phyloP scores from a whole-genome alignment of 306 rosid species.

The Senna tora region DNA sequence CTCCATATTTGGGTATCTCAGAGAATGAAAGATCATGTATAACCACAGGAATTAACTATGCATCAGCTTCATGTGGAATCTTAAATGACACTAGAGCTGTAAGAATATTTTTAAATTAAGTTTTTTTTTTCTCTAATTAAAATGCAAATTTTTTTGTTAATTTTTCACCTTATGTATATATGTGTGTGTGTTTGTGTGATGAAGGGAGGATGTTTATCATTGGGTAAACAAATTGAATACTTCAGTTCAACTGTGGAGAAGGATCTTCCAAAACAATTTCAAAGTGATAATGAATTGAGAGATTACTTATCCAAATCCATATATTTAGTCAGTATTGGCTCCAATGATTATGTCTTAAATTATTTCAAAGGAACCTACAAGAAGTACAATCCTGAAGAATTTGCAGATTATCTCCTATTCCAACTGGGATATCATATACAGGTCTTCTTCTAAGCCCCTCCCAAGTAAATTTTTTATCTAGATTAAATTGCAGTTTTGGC shows the following conservation, averaged over 20 bases:
- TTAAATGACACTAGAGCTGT: conserved; percentile 13
- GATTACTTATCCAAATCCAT: conserved; percentile 29
- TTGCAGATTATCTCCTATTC: conserved; percentile 13
- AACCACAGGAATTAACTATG: conserved; percentile 21
- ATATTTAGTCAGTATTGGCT: conserved; percentile 12
- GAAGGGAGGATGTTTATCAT: conserved; percentile 37
- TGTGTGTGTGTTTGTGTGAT: background rate
- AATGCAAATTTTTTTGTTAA: background rate
- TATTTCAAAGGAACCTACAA: conserved; percentile 4
- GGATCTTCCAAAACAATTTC: conserved; percentile 32
- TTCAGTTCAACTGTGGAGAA: conserved; percentile 36
- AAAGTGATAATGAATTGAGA: background rate
- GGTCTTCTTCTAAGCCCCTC: background rate
- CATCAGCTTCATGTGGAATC: conserved; percentile 32
- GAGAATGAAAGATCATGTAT: background rate
- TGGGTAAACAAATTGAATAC: conserved; percentile 37
- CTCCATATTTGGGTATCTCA: conserved; percentile 23
- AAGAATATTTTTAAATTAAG: background rate
- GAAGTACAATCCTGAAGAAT: conserved; percentile 1
- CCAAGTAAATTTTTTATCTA: too few species aligned
- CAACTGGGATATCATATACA: conserved; percentile 18
- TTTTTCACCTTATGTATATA: background rate
- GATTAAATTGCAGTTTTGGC: too few species aligned
- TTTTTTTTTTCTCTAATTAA: too few species aligned
- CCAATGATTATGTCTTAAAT: conserved; percentile 36